These are phyloP conservation scores for Termitomyces sp. DNA, from an alignment of 768 basidiomycete species.

Conservation along the genomic window DNA sequence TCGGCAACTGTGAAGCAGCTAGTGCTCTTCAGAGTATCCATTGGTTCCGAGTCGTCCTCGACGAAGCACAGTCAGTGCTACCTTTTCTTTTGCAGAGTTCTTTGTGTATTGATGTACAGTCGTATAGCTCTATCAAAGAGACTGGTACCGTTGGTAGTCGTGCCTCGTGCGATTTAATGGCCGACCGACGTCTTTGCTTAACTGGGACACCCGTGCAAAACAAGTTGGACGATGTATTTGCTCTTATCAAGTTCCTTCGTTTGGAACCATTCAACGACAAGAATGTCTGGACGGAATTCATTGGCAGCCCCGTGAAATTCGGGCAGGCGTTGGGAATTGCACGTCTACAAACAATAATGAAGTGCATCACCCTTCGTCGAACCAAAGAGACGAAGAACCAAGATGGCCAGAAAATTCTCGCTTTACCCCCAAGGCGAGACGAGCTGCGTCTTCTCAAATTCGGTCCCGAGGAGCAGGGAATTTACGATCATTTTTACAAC, in stretches of 20 bases:
- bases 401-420: constrained; percentile 80
- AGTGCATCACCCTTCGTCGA: constrained; percentile 90
- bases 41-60: constrained; percentile 94
- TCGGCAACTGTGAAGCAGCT: constrained; percentile 37
- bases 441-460: constrained; percentile 84
- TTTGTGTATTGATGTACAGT: neutral
- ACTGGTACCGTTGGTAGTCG: constrained; percentile 89
- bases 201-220: constrained; percentile 99
- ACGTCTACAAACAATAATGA: constrained; percentile 96
- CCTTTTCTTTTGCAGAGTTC: neutral
- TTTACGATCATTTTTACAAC: constrained; percentile 86
- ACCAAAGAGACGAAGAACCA: constrained; percentile 86
- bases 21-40: constrained; percentile 91
- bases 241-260: constrained; percentile 93
- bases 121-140: constrained; percentile 88
- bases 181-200: constrained; percentile 88
- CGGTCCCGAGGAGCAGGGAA: constrained; percentile 70
- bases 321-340: constrained; percentile 86
- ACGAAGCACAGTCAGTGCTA: constrained; percentile 81
- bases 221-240: constrained; percentile 97
- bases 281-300: constrained; percentile 86
- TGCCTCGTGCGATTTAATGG: constrained; percentile 91
- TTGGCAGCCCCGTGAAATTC: constrained; percentile 89
- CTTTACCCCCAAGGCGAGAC: constrained; percentile 87
- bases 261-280: constrained; percentile 92